Evolutionary conservation across 257 asterid genomes (phyloP), one percentile per base, ranked within the genome.

Genomic region (Solanum acaule): DNA sequence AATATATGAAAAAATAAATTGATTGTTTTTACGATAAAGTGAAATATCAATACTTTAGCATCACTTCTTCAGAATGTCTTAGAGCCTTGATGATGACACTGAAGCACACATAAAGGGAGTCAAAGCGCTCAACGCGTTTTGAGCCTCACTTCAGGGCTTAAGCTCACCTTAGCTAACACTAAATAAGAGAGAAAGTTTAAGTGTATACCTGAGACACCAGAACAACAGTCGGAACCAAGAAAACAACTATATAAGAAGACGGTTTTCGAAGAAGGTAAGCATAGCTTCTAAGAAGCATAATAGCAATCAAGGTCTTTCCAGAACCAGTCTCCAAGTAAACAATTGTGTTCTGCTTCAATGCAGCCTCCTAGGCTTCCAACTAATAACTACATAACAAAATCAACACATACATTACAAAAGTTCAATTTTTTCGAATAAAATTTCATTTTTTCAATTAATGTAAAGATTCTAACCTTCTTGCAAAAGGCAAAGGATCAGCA

Each of bases 181-280:
- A 52, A 0, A 52, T 20, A 52, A 52, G 15, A 79, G 70, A 23
- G 23, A 2, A 6, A 34, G 23, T 42, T 78, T 78, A 40, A 42
- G 10, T 16, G 79, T 38, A 15, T 37, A 94, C 99, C 92, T 96
- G 98, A 27, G 88, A 56, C 63, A 94, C 99, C 87, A 96, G 85
- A 88, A 95, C 97, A 84, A 95, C 98, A 12, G 92, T 93, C 10
- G 98, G 98, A 87, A 95, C 99, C 94, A 95, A 91, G 91, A 96
- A 95, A 59, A 96, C 95, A 52, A 98, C 96, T 79, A 94, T 31
- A 84, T 87, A 87, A 29, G 95, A 89, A 3, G 96, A 89, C 2
- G 98, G 98, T 92, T 94, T 96, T 23, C 94, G 89, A 67, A 95
- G 88, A 34, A 89, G 85, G 83, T 90, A 88, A 5, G 95, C 96